Percentiles rank a stretch among this genome's conserved stretches.
These are phyloP conservation scores for Apiospora saccharicola DNA, from an alignment of 2,329 filamentous ascomycete genomes.

Conservation along the genomic window DNA sequence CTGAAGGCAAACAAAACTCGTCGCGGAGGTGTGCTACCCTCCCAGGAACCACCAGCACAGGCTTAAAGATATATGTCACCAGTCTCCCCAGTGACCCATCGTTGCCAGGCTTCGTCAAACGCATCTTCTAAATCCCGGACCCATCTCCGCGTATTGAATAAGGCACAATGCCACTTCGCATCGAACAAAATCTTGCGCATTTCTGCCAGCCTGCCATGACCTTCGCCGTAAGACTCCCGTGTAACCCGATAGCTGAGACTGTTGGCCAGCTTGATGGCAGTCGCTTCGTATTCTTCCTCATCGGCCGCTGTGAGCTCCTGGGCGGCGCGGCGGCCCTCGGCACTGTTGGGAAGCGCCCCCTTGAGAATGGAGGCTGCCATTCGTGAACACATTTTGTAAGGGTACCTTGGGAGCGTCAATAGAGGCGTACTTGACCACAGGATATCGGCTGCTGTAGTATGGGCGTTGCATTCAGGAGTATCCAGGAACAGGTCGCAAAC, in stretches of 20 bases:
- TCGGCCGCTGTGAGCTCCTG: slow-evolving; percentile 77
- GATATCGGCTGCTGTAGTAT: slow-evolving; percentile 95
- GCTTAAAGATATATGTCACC: slow-evolving; percentile 84
- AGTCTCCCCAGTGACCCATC: slow-evolving; percentile 86
- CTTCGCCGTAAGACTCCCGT: slow-evolving; percentile 56
- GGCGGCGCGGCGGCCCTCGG: slow-evolving; percentile 72
- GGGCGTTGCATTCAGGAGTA: slow-evolving; percentile 97
- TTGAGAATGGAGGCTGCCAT: slow-evolving; percentile 96
- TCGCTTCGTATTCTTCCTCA: slow-evolving; percentile 85
- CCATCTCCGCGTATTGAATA: slow-evolving; percentile 94
- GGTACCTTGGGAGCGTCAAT: slow-evolving; percentile 87
- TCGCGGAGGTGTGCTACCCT: background rate
- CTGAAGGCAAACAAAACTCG: background rate
- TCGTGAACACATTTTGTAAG: slow-evolving; percentile 98
- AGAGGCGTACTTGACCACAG: slow-evolving; percentile 96
- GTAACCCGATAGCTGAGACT: slow-evolving; percentile 65
- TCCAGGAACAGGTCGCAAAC: slow-evolving; percentile 96
- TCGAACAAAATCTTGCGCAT: slow-evolving; percentile 84
- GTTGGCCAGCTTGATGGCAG: slow-evolving; percentile 72
- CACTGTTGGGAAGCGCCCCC: slow-evolving; percentile 80
- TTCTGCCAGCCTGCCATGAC: slow-evolving; percentile 75
- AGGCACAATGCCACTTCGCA: slow-evolving; percentile 81
- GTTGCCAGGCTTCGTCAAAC: slow-evolving; percentile 86
- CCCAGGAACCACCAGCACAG: background rate
- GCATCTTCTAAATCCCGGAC: slow-evolving; percentile 87